Conservation (phyloP, 768 basidiomycete species). For the Collybia sp. region DNA sequence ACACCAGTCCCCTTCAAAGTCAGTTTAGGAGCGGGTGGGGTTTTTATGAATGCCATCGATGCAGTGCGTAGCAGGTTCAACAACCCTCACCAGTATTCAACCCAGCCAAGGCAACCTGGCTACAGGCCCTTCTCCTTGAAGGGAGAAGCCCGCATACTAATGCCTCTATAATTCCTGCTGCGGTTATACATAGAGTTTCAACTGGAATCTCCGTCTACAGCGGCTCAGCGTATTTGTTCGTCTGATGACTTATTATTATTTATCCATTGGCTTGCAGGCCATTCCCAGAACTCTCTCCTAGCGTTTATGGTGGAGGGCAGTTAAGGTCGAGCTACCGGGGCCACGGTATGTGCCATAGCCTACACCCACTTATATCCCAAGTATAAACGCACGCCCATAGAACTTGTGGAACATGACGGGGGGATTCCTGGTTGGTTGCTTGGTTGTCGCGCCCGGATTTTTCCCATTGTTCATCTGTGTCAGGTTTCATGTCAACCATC, state of each 20-base stretch:
- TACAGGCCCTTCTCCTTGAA: slow-evolving; percentile 18
- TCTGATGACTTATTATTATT: background rate
- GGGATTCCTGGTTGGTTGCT: slow-evolving; percentile 7
- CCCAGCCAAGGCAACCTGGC: slow-evolving; percentile 20
- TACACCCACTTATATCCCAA: background rate
- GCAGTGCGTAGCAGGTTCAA: slow-evolving; percentile 10
- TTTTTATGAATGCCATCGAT: slow-evolving; percentile 21
- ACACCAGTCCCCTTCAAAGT: slow-evolving; percentile 2
- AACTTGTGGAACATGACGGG: slow-evolving; percentile 10
- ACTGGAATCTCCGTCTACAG: slow-evolving; percentile 11
- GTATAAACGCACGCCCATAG: slow-evolving; percentile 4
- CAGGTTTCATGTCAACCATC: slow-evolving; percentile 13
- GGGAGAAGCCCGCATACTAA: slow-evolving; percentile 10
- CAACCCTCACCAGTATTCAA: background rate
- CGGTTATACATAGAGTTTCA: slow-evolving; percentile 10
- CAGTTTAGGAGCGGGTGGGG: slow-evolving; percentile 22
- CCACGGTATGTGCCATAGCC: slow-evolving; percentile 7
- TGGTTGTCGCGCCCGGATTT: background rate
- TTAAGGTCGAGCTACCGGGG: slow-evolving; percentile 12
- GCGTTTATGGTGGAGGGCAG: slow-evolving; percentile 20
- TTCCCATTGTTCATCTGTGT: background rate
- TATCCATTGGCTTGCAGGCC: background rate
- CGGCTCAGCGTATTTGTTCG: slow-evolving; percentile 8
- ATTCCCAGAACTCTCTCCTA: slow-evolving; percentile 14
- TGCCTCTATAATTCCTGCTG: slow-evolving; percentile 12